Base-by-base conservation (phyloP, 2,329 filamentous ascomycete species). In the Claviceps digitariae region DNA sequence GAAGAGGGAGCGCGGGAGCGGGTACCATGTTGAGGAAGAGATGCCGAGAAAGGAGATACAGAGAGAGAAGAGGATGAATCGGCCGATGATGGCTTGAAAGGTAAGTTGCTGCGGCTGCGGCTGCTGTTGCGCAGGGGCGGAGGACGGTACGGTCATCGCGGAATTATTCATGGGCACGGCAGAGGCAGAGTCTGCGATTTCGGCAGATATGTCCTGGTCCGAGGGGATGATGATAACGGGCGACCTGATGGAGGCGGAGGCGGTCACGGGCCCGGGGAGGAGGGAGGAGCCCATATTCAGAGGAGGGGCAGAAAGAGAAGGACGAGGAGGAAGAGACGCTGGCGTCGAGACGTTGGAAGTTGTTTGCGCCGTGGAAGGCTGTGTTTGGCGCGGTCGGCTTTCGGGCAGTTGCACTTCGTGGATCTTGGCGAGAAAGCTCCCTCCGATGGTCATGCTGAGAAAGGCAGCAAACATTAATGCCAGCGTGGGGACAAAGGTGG, bases 151-250 rank as follows among this genome's bases (percentile, higher is more conserved):
- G 31, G 31, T 34, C 10, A 10, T 34, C 10, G 31, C 10, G 31
- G 31, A 10, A 34, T 34, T 12, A 13, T 34, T 9, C 3, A 57
- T 60, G 3, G 70, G 66, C 1, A 71, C 62, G 3, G 68, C 68
- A 1, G 66, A 58, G 9, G 70, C 67, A 1, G 64, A 66, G 36
- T 74, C 73, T 27, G 72, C 71, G 38, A 83, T 79, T 61, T 83
- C 81, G 23, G 79, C 77, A 58, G 81, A 78, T 41, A 83, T 67
- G 56, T 83, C 80, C 61, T 84, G 80, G 60, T 83, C 81, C 1
- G 78, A 81, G 1, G 82, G 80, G 21, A 84, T 69, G 29, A 83
- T 69, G 27, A 83, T 81, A 51, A 84, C 71, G 7, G 79, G 77
- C 10, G 79, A 77, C 3, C 57, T 38, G 31, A 69, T 67, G 3